Evolutionary conservation across 2,329 filamentous ascomycete species (phyloP), one percentile per base, ranked within the genome.

Genomic region (Epichloe coenophiala): DNA sequence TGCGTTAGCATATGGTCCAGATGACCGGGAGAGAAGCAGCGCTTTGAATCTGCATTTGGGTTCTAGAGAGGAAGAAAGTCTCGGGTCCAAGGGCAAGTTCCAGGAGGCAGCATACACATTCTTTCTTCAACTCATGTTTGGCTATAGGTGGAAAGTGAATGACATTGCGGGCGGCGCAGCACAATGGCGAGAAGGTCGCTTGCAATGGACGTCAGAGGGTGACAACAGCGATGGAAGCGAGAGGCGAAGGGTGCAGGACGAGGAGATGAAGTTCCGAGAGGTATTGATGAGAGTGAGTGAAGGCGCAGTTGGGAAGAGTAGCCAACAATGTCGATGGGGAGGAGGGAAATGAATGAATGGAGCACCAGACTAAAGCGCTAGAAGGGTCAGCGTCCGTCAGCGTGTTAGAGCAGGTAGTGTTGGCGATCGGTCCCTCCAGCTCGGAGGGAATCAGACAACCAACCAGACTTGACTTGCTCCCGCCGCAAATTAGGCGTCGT

Each of bases 71-170:
- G 21, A 23, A 48, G 12, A 17, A 33, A 36, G 17, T 12, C 15
- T 13, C 27, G 3, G 21, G 36, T 17, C 11, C 9, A 23, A 35
- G 3, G 11, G 37, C 23, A 37, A 33, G 37, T 27, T 17, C 27
- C 15, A 44, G 36, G 38, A 37, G 48, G 17, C 44, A 44, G 67
- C 67, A 63, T 67, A 70, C 67, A 70, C 67, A 70, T 70, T 65
- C 63, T 69, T 63, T 60, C 64, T 64, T 60, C 64, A 65, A 59
- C 56, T 67, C 68, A 69, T 68, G 61, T 63, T 65, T 59, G 61
- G 60, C 58, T 61, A 64, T 59, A 55, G 50, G 58, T 56, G 56
- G 55, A 53, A 57, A 56, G 53, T 57, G 60, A 61, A 67, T 65
- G 59, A 58, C 65, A 65, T 60, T 55, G 55, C 60, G 58, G 57